Evolutionary conservation across 2,329 filamentous ascomycete species (phyloP).

Genomic region (Penicillium sp.): DNA sequence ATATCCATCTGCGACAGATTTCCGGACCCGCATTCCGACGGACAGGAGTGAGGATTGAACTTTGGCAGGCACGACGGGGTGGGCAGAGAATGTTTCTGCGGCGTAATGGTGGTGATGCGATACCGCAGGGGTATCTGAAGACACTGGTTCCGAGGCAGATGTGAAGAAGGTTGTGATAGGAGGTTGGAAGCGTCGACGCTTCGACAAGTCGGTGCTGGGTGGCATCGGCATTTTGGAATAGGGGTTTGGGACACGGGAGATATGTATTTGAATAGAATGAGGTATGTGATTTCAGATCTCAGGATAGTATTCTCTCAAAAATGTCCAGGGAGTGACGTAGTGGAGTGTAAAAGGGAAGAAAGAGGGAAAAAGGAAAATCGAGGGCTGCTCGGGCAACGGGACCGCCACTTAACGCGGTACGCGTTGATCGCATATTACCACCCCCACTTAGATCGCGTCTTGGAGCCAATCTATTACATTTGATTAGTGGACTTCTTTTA

Average conservation of each 20-base stretch:
- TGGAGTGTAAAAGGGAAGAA: background rate
- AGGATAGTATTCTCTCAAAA: background rate
- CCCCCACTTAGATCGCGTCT: background rate
- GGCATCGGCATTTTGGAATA: slow-evolving; percentile 17
- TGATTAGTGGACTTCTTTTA: background rate
- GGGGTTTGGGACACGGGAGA: background rate
- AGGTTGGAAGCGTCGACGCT: slow-evolving; percentile 48
- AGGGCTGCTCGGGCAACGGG: slow-evolving; percentile 4
- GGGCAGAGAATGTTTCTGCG: slow-evolving; percentile 39
- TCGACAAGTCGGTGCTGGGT: slow-evolving; percentile 31
- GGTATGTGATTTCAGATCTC: background rate
- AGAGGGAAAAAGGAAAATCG: background rate
- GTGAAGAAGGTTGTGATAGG: slow-evolving; percentile 45
- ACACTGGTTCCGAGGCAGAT: slow-evolving; percentile 16
- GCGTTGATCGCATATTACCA: background rate
- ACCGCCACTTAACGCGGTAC: slow-evolving; percentile 7
- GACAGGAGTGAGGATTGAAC: slow-evolving; percentile 81
- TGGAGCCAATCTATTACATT: background rate
- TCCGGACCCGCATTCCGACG: slow-evolving; percentile 92
- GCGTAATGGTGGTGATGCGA: slow-evolving; percentile 47
- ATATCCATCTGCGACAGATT: slow-evolving; percentile 90
- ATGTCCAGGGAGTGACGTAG: slow-evolving; percentile 3
- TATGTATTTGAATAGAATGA: background rate
- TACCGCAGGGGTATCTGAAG: slow-evolving; percentile 17
- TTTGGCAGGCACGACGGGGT: slow-evolving; percentile 59